Conservation (phyloP, 2,329 filamentous ascomycete genomes). For the Truncatella angustata region DNA sequence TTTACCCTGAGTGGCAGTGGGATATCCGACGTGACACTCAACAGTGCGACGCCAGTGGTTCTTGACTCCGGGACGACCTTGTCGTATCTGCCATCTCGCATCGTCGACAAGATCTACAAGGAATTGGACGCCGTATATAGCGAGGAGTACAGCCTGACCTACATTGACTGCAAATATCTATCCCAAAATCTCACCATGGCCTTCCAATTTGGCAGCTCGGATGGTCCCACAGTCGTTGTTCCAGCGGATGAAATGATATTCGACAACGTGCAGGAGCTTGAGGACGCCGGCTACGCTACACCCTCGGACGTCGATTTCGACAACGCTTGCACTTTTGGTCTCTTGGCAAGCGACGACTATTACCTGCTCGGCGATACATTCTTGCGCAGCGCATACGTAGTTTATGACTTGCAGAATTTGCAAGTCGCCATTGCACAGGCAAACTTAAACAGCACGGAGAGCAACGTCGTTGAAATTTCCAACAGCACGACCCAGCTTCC, state of each 20-base stretch:
- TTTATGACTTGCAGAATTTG: slow-evolving; percentile 51
- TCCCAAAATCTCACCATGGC: slow-evolving; percentile 29
- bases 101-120: slow-evolving; percentile 39
- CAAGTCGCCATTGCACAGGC: slow-evolving; percentile 53
- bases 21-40: slow-evolving; percentile 20
- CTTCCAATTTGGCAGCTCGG: slow-evolving; percentile 39
- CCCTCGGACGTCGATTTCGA: slow-evolving; percentile 36
- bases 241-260: slow-evolving; percentile 36
- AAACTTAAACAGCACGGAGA: slow-evolving; percentile 44
- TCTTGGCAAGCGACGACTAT: slow-evolving; percentile 38
- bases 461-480: slow-evolving; percentile 46
- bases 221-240: slow-evolving; percentile 30
- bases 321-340: slow-evolving; percentile 52
- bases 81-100: slow-evolving; percentile 56
- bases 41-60: slow-evolving; percentile 44
- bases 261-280: slow-evolving; percentile 30
- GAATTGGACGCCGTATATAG: slow-evolving; percentile 35
- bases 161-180: slow-evolving; percentile 39
- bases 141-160: slow-evolving; percentile 30
- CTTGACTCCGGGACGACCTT: slow-evolving; percentile 68
- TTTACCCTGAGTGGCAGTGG: slow-evolving; percentile 34
- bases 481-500: slow-evolving; percentile 37
- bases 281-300: slow-evolving; percentile 19
- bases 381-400: slow-evolving; percentile 49
- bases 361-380: slow-evolving; percentile 48